Base-by-base conservation (phyloP, 208 protist genomes). In the Wallacemonas rigidus region DNA sequence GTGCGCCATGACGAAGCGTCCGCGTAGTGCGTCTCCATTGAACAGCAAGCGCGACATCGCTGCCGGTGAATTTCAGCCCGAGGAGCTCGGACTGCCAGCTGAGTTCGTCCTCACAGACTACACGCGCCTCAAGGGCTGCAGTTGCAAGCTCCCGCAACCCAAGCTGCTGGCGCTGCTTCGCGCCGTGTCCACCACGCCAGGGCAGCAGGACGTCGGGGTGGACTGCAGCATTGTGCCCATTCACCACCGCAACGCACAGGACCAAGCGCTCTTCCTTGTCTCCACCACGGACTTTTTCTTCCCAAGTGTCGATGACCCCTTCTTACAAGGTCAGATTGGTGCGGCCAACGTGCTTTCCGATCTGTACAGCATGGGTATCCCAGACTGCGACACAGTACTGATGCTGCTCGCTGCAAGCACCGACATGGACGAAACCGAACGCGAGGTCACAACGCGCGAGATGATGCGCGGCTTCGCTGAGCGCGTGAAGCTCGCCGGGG, bases 271-370 rank as follows among this genome's bases (percentile, higher is more conserved):
- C 2, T 97, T 90, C 56, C 88, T 98, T 68, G 83, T 98, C 54
- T 96, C 91, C n/a, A 98, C 96, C 12, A 98, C 95, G 9, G 97
- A 98, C 83, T 99, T 98, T 75, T 99, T 99, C 77, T 98, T 97
- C 73, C 98, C 98, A 26, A 91, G 97, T 68, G 94, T 99, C 9
- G 97, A 98, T 35, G 97, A 99, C 69, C 97, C 98, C 15, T 99
- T 95, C 62, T 55, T 97, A 26, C 94, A 98, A 70, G 97, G 97
- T 7, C 85, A 95, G 65, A 98, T 99, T 69, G 97, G 93, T 7
- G 96, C 93, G 56, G 97, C 97, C 9, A 99, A 99, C 76, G 97
- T 99, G 50, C 77, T 99, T n/a, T 98, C 93, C 36, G 98, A 99
- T 77, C 72, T 99, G 35, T 99, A 99, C 80, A 95, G 93, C 58